phyloP scores from a whole-genome alignment of 805 yeast species.

The Barnettozyma siamensis region DNA sequence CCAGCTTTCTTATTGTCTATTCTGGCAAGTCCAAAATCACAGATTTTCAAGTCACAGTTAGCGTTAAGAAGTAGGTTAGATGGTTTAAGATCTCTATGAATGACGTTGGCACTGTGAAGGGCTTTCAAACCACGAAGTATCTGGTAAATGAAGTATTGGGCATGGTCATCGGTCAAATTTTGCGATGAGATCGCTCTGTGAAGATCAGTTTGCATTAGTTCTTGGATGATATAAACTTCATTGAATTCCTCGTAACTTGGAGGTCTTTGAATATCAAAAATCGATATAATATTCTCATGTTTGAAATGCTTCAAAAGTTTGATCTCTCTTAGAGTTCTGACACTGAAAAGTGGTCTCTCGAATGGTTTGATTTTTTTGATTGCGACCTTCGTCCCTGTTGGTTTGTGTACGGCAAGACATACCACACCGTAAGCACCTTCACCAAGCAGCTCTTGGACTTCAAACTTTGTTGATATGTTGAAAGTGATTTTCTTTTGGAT shows the following conservation, averaged over 20 bases:
- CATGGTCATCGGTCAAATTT: conserved; percentile 81
- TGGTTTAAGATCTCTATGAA: conserved; percentile 92
- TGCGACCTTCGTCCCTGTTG: conserved; percentile 86
- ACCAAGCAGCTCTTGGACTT: conserved; percentile 79
- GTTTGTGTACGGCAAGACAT: conserved; percentile 81
- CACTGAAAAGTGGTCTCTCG: conserved; percentile 80
- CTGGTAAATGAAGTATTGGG: conserved; percentile 90
- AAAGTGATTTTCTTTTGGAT: conserved; percentile 45
- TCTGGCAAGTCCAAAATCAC: conserved; percentile 89
- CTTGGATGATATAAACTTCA: conserved; percentile 86
- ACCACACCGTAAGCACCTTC: conserved; percentile 97
- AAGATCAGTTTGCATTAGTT: conserved; percentile 82
- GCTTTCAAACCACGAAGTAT: conserved; percentile 86
- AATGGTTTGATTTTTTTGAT: conserved; percentile 93
- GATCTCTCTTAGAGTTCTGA: conserved; percentile 84
- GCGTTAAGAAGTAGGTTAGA: conserved; percentile 80
- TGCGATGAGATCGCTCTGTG: conserved; percentile 81
- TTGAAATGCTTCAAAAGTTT: conserved; percentile 84
- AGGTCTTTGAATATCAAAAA: conserved; percentile 87
- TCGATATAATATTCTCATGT: conserved; percentile 89
- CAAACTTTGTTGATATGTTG: conserved; percentile 83
- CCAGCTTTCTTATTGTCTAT: conserved; percentile 25
- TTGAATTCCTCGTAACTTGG: conserved; percentile 65
- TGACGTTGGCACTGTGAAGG: conserved; percentile 87
- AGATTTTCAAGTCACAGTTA: conserved; percentile 88